These are phyloP conservation scores for Cryphonectria naterciae DNA, from an alignment of 2,329 filamentous ascomycete genomes.

Conservation along the genomic window DNA sequence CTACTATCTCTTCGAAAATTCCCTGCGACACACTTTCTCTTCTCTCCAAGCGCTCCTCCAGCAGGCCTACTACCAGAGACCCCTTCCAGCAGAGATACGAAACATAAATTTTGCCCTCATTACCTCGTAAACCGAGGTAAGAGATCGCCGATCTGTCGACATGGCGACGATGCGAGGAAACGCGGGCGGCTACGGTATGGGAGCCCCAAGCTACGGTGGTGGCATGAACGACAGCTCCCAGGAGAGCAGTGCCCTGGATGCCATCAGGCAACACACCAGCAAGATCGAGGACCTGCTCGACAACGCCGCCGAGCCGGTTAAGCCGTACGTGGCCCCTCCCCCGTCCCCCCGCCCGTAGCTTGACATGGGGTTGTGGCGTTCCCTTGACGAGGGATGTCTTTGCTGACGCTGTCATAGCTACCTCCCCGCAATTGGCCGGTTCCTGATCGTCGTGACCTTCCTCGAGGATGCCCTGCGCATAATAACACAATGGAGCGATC, in stretches of 20 bases:
- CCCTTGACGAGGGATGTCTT: neutral
- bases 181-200: conserved; percentile 29
- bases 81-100: conserved; percentile 1
- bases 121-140: neutral
- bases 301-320: conserved; percentile 83
- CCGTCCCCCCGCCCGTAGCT: conserved; percentile 10
- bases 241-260: conserved; percentile 80
- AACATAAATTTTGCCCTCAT: neutral
- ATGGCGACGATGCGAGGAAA: conserved; percentile 30
- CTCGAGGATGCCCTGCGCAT: conserved; percentile 95
- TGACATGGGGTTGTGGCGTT: neutral
- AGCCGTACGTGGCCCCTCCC: conserved; percentile 71
- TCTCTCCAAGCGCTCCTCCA: conserved; percentile 13
- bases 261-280: conserved; percentile 92
- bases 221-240: conserved; percentile 66
- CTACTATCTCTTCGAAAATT: conserved; percentile 6
- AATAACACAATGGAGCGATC: conserved; percentile 95
- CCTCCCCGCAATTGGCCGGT: conserved; percentile 91
- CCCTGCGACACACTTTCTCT: conserved; percentile 18
- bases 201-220: conserved; percentile 74
- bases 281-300: conserved; percentile 97
- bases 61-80: conserved; percentile 17
- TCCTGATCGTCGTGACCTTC: conserved; percentile 97
- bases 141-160: conserved; percentile 12
- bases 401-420: conserved; percentile 63